Percentiles rank a stretch among this genome's conserved stretches.
These are phyloP conservation scores for Stagonosporopsis cucurbitacearum DNA, from an alignment of 2,329 filamentous ascomycete species.

Conservation along the genomic window DNA sequence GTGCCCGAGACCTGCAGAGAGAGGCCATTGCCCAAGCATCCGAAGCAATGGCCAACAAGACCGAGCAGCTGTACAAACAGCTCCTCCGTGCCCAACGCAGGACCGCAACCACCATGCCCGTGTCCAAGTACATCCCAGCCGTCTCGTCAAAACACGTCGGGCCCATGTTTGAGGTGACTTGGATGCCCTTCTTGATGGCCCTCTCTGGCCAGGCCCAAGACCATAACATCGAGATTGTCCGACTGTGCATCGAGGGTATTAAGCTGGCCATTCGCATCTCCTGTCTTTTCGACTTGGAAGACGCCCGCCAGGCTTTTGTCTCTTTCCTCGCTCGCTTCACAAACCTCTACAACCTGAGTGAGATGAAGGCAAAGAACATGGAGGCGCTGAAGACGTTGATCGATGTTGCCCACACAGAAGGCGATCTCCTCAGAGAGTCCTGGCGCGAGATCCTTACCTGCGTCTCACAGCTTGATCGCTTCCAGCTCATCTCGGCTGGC, in stretches of 20 bases:
- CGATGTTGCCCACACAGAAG: slow-evolving; percentile 91
- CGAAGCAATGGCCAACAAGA: slow-evolving; percentile 85
- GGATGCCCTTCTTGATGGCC: slow-evolving; percentile 98
- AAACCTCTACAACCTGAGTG: slow-evolving; percentile 92
- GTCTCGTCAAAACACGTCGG: slow-evolving; percentile 94
- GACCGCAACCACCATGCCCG: slow-evolving; percentile 73
- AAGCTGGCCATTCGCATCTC: slow-evolving; percentile 92
- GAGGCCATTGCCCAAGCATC: slow-evolving; percentile 96
- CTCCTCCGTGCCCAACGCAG: slow-evolving; percentile 87
- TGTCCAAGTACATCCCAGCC: slow-evolving; percentile 82
- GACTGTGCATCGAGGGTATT: slow-evolving; percentile 92
- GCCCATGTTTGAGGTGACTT: slow-evolving; percentile 98
- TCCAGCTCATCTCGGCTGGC: slow-evolving; percentile 93
- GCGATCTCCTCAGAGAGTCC: slow-evolving; percentile 84
- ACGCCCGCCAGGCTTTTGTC: slow-evolving; percentile 93
- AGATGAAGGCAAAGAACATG: slow-evolving; percentile 95
- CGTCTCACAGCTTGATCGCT: slow-evolving; percentile 91
- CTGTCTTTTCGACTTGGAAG: slow-evolving; percentile 90
- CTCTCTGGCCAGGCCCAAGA: slow-evolving; percentile 93
- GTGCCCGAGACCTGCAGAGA: slow-evolving; percentile 86
- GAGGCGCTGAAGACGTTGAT: slow-evolving; percentile 91
- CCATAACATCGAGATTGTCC: slow-evolving; percentile 90
- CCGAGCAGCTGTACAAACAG: slow-evolving; percentile 88
- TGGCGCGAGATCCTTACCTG: slow-evolving; percentile 97
- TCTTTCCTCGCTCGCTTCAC: slow-evolving; percentile 91